Conservation (phyloP, 305 asterid species). For the Fraxinus velutina region DNA sequence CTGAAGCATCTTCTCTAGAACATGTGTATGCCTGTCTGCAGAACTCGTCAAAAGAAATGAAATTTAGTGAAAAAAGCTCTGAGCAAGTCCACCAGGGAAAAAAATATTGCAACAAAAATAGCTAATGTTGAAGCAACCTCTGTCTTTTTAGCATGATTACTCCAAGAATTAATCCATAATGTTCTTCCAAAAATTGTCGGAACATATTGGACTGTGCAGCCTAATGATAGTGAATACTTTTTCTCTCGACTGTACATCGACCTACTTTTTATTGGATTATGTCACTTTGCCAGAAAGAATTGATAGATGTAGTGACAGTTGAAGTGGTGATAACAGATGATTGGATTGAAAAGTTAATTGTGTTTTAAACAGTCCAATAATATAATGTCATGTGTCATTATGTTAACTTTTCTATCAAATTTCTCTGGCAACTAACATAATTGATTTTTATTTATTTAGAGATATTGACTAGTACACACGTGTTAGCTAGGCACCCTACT, state of each 20-base stretch:
- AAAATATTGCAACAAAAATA: neutral
- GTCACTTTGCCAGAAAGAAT: neutral
- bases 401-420: too few relatives aligned
- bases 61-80: neutral
- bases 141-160: neutral
- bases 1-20: slow-evolving; percentile 42
- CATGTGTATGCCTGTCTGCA: slow-evolving; percentile 64
- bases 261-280: neutral
- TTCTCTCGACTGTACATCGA: neutral
- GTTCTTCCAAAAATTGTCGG: neutral
- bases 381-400: too few relatives aligned
- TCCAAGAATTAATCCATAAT: neutral
- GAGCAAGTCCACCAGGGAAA: neutral
- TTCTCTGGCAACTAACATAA: too few relatives aligned
- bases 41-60: slow-evolving; percentile 5
- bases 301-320: neutral
- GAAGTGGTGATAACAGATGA: neutral
- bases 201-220: neutral
- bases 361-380: too few relatives aligned
- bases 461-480: neutral
- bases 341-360: neutral
- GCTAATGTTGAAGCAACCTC: neutral
- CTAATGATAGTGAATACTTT: neutral
- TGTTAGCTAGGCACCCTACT: neutral
- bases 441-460: neutral